These are phyloP conservation scores for Marchantia paleacea DNA, from an alignment of 225 moss, liverwort and hornwort species.

Conservation along the genomic window DNA sequence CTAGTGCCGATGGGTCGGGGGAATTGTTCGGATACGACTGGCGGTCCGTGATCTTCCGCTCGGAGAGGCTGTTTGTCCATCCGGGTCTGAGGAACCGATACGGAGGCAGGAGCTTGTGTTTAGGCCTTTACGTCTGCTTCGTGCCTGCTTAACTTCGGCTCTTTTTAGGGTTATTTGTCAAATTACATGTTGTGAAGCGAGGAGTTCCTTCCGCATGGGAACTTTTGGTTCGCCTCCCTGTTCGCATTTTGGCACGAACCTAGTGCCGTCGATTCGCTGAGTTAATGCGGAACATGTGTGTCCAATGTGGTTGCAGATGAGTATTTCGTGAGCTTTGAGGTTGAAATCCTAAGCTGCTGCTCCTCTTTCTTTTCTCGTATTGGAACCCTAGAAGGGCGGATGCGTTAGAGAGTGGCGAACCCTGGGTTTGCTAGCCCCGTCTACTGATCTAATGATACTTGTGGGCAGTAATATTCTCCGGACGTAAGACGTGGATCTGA, in stretches of 20 bases:
- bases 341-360: background rate
- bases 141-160: background rate
- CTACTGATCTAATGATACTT: background rate
- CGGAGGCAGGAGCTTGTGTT: background rate
- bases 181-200: background rate
- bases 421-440: background rate
- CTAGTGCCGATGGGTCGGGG: background rate
- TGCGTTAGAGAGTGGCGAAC: background rate
- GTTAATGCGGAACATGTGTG: background rate
- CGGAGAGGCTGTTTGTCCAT: background rate
- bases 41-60: background rate
- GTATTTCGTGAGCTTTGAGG: background rate
- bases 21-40: background rate
- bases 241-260: background rate
- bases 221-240: background rate
- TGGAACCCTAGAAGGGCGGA: conserved; percentile 1
- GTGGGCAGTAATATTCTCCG: background rate
- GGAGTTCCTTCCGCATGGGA: background rate
- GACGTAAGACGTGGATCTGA: background rate
- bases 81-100: background rate
- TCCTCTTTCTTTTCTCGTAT: too few relatives aligned
- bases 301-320: background rate
- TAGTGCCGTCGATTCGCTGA: background rate
- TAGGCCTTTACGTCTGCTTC: background rate
- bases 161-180: background rate